phyloP scores from a whole-genome alignment of 2,329 filamentous ascomycete species.

The Fusarium foetens region DNA sequence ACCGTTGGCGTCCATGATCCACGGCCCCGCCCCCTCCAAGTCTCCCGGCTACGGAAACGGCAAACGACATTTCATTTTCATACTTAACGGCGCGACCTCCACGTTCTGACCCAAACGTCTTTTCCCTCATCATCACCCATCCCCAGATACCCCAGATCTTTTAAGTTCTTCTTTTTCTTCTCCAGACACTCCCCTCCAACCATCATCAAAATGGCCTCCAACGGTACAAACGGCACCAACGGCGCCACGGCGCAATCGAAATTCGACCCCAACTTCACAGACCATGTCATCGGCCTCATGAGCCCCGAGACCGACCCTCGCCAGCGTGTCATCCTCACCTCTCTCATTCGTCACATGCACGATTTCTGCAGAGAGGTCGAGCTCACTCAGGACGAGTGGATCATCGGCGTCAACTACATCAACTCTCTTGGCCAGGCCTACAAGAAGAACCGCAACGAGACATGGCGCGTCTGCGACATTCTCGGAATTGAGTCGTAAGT shows the following conservation, averaged over 20 bases:
- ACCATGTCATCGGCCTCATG: slow-evolving; percentile 78
- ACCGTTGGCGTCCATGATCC: slow-evolving; percentile 16
- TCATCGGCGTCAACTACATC: slow-evolving; percentile 77
- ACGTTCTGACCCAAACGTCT: not conserved
- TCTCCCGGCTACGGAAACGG: slow-evolving; percentile 31
- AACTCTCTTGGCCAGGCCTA: slow-evolving; percentile 78
- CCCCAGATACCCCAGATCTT: slow-evolving; percentile 8
- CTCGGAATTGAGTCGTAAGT: slow-evolving; percentile 77
- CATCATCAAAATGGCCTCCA: slow-evolving; percentile 31
- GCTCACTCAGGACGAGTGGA: slow-evolving; percentile 81
- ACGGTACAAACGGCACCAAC: slow-evolving; percentile 33
- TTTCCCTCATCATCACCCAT: not conserved
- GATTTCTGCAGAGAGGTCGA: slow-evolving; percentile 83
- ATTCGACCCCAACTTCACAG: slow-evolving; percentile 83
- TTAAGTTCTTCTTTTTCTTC: not conserved
- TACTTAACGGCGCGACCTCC: slow-evolving; percentile 19
- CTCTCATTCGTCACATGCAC: slow-evolving; percentile 77
- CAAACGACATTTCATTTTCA: slow-evolving; percentile 11
- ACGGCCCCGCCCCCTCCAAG: slow-evolving; percentile 36
- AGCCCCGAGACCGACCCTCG: slow-evolving; percentile 74
- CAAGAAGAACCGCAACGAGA: slow-evolving; percentile 76
- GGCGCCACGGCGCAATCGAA: slow-evolving; percentile 34
- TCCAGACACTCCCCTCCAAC: not conserved
- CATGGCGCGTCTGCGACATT: slow-evolving; percentile 77
- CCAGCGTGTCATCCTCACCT: slow-evolving; percentile 69